Conservation (phyloP, 2,329 filamentous ascomycete species). For the Sclerotinia spermophila region DNA sequence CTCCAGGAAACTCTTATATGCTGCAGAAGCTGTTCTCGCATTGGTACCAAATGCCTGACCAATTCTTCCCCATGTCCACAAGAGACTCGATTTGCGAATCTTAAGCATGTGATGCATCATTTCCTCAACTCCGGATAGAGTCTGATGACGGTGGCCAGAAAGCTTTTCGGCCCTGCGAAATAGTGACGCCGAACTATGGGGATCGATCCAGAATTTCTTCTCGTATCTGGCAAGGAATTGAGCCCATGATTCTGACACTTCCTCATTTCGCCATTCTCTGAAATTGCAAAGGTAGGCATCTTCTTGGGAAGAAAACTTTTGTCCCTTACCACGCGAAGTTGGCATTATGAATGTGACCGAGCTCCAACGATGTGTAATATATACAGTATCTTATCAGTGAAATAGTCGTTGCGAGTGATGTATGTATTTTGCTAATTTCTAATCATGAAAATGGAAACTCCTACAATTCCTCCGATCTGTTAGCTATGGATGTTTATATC, state of each 20-base stretch:
- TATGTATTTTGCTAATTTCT: neutral
- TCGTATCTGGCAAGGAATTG: neutral
- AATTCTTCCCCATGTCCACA: slow-evolving; percentile 1
- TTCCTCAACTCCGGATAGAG: neutral
- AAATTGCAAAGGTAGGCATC: neutral
- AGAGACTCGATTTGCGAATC: neutral
- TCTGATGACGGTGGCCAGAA: neutral
- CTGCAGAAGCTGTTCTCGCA: neutral
- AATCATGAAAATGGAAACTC: neutral
- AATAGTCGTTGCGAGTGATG: neutral
- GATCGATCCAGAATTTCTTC: slow-evolving; percentile 1
- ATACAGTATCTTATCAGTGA: neutral
- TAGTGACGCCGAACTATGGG: neutral
- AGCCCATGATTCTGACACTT: slow-evolving; percentile 6
- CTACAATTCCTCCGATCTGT: neutral
- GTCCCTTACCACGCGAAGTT: neutral
- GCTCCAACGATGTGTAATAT: neutral
- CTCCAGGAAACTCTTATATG: neutral
- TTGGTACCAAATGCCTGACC: slow-evolving; percentile 7
- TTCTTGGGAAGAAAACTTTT: neutral
- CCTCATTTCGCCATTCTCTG: neutral
- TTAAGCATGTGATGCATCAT: slow-evolving; percentile 4
- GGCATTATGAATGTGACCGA: neutral
- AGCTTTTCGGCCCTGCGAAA: neutral
- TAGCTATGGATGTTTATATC: neutral